These are phyloP conservation scores for Apiospora saccharicola DNA, from an alignment of 2,329 filamentous ascomycete species.

Conservation along the genomic window DNA sequence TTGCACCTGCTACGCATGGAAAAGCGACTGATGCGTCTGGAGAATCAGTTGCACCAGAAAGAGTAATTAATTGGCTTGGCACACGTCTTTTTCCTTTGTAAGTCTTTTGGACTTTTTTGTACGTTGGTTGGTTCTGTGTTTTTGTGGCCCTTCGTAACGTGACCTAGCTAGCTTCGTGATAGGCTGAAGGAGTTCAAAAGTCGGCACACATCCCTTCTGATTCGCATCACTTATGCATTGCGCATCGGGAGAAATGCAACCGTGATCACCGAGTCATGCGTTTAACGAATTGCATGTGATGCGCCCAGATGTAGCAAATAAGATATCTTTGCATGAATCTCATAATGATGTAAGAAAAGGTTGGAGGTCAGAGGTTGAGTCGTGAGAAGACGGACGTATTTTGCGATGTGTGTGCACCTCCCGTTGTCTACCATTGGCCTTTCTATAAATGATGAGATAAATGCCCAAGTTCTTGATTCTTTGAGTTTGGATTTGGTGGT, in stretches of 20 bases:
- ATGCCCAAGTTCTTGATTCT: not conserved
- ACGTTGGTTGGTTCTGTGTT: not conserved
- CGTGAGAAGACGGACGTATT: not conserved
- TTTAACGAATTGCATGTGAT: not conserved
- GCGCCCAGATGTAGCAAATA: not conserved
- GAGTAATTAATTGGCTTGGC: too few relatives aligned
- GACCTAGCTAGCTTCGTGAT: not conserved
- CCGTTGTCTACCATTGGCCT: not conserved
- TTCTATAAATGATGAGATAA: not conserved
- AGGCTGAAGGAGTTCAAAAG: not conserved
- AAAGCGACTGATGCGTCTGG: not conserved
- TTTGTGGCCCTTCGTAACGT: too few relatives aligned
- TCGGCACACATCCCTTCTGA: not conserved
- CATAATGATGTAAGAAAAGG: not conserved
- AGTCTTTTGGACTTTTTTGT: not conserved
- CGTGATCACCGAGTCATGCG: not conserved
- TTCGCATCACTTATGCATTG: not conserved
- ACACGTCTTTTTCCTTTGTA: not conserved
- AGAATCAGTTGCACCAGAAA: not conserved
- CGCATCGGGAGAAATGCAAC: not conserved
- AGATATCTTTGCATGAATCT: not conserved
- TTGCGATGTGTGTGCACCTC: not conserved
- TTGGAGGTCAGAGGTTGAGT: not conserved
- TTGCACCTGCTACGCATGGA: not conserved
- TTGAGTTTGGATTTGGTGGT: constrained; percentile 1